Base-by-base conservation (phyloP, 1,139 yeast genomes). In the Taphrina betulina region DNA sequence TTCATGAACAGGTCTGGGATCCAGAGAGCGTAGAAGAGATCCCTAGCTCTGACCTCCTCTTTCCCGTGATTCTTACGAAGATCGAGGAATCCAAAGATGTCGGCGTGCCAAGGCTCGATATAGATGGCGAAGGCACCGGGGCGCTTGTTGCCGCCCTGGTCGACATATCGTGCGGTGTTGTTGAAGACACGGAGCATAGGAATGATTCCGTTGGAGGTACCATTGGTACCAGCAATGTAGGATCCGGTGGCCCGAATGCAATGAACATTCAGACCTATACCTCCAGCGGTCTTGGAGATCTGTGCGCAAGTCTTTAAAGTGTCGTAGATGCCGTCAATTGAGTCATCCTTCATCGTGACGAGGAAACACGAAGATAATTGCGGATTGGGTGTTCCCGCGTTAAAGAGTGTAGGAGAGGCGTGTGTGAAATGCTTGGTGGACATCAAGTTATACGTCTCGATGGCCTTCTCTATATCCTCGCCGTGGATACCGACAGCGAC, bases 51-150 rank as follows among this genome's bases (percentile, higher is more conserved):
- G 65, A 83, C 78, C 73, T 87, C 95, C 72, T 87, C 95, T 67
- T 85, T 87, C 62, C 95, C 95, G 68, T 87, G 95, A 69, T 86
- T 87, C 73, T 87, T 87, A 71, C 95, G 81, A 63, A 87, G 79
- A 63, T 87, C 94, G 57, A 87, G 74, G 67, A 87, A 84, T 60
- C 86, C 95, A 68, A 85, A 83, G 58, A 87, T 78, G 68, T 87
- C 95, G 22, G 87, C 80, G 67, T 87, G 95, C 95, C 95, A 87
- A 63, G 95, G 95, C 72, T 87, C 95, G 58, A 87, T 75, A 70
- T 87, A 87, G 58, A 87, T 73, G 40, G 95, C 95, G 70, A 87
- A 85, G 12, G 95, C 95, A 67, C 95, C 95, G 1, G 95, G 95
- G 68, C 95, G 80, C 71, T 88, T 88, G 75, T 87, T 87, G 65